Base-by-base conservation (phyloP, 768 basidiomycete species). In the Leccinum pellstonianum region DNA sequence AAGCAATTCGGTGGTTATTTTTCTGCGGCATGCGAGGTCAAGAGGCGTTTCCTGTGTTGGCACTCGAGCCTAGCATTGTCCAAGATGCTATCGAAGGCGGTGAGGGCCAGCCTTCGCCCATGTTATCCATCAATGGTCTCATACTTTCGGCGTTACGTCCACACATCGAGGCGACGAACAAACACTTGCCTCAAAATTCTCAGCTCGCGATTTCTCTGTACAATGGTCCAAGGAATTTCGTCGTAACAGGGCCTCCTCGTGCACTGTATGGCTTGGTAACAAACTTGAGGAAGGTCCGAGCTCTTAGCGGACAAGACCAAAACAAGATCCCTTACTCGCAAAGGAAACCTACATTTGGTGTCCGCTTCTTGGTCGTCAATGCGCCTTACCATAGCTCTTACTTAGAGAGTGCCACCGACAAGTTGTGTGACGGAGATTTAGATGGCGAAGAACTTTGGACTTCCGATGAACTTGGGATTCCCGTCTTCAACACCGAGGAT, bases 331-430 rank as follows among this genome's bases (percentile, higher is more conserved):
- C 95, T 10, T 96, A 88, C 79, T 96, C 94, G 8, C 94, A 98
- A 78, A 85, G 97, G 66, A 96, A 96, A 76, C 88, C 91, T 6
- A 90, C 93, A 5, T 98, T 99, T 75, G 89, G 86, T 47, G 84
- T 91, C 52, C 88, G 97, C 49, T 99, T 98, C 81, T 78, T 99
- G 68, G 89, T 93, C n/a, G 90, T 99, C 69, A 90, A 87, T 55
- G 96, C 95, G 2, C 97, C 97, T 1, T 99, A 95, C 77, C 97
- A 99, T 80, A 95, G 94, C 74, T 78, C 79, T 19, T 96, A 98
- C 75, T 80, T 99, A 56, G 70, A 70, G 17, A 86, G 83, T 29
- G 89, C 86, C 1, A 85, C 93, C 3, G 84, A 93, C 62, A 90
- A 86, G 73, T 76, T 97, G 51, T 74, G 90, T 41, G 73, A 82